Percentiles rank a stretch among this genome's conserved stretches.
Evolutionary conservation across 345 rosid genomes (phyloP).

Genomic region (Citrus sinensis): DNA sequence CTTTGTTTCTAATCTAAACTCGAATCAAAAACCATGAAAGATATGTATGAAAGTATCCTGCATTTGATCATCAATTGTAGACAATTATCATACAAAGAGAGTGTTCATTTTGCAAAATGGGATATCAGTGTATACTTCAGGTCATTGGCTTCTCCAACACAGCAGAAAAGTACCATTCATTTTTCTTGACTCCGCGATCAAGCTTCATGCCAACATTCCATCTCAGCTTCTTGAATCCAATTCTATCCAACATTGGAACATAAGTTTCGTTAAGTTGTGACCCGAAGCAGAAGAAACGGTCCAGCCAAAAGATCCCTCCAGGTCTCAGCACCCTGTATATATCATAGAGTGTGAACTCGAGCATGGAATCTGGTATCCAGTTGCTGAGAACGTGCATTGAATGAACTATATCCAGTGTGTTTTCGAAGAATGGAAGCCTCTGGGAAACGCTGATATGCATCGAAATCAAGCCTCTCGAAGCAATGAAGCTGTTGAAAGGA

Average conservation of each 20-base stretch:
- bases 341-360: constrained; percentile 45
- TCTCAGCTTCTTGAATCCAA: constrained; percentile 44
- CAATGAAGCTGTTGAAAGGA: constrained; percentile 53
- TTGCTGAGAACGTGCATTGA: constrained; percentile 48
- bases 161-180: constrained; percentile 50
- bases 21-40: background rate
- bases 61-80: background rate
- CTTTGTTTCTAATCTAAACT: background rate
- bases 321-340: constrained; percentile 51
- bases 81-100: background rate
- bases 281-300: constrained; percentile 48
- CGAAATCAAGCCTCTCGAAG: constrained; percentile 45
- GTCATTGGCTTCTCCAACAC: constrained; percentile 47
- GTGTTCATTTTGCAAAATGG: background rate
- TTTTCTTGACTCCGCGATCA: constrained; percentile 26
- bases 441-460: constrained; percentile 42
- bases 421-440: constrained; percentile 57
- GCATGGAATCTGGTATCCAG: constrained; percentile 47
- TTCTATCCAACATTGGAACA: constrained; percentile 28
- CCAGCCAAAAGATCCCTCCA: constrained; percentile 55
- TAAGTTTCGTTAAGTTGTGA: constrained; percentile 46
- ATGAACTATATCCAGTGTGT: constrained; percentile 51
- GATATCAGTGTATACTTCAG: background rate
- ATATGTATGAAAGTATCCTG: background rate
- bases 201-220: constrained; percentile 42